phyloP scores from a whole-genome alignment of 1,139 yeast species.

The Hansenula sp. region DNA sequence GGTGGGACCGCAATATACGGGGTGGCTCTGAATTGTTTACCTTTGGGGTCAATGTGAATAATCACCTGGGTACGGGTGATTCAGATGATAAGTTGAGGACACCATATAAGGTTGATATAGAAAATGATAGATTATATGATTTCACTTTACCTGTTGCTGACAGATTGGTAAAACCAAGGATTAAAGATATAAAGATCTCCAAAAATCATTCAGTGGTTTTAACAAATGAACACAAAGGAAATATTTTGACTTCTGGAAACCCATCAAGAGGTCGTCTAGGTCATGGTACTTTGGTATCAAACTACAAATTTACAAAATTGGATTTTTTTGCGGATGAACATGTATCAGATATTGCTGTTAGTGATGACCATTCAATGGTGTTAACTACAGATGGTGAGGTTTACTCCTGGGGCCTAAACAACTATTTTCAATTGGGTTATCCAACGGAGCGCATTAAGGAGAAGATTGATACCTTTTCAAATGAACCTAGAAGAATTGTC shows the following conservation, averaged over 20 bases:
- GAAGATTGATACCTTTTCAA: conserved; percentile 27
- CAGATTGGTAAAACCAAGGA: conserved; percentile 36
- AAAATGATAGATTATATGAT: conserved; percentile 25
- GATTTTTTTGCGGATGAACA: conserved; percentile 29
- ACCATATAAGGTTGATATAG: conserved; percentile 29
- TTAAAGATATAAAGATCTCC: conserved; percentile 38
- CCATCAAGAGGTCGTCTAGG: conserved; percentile 76
- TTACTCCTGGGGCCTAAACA: conserved; percentile 78
- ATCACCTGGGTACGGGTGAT: conserved; percentile 68
- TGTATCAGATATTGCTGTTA: conserved; percentile 44
- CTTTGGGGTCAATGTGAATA: conserved; percentile 64
- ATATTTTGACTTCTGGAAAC: conserved; percentile 59
- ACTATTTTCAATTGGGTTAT: conserved; percentile 63
- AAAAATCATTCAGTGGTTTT: conserved; percentile 64
- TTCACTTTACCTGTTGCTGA: conserved; percentile 24
- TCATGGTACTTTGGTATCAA: conserved; percentile 36
- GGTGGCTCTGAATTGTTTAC: conserved; percentile 63
- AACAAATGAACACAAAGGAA: conserved; percentile 44
- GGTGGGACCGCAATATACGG: conserved; percentile 29
- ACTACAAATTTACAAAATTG: conserved; percentile 36
- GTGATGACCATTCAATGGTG: conserved; percentile 65
- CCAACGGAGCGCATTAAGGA: conserved; percentile 30
- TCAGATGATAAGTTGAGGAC: conserved; percentile 45
- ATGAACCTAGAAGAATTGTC: conserved; percentile 44
- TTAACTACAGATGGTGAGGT: conserved; percentile 50